Percentiles rank a stretch among this genome's conserved stretches.
phyloP scores from a whole-genome alignment of 2,329 filamentous ascomycete species.

The Cladosporium colombiae region DNA sequence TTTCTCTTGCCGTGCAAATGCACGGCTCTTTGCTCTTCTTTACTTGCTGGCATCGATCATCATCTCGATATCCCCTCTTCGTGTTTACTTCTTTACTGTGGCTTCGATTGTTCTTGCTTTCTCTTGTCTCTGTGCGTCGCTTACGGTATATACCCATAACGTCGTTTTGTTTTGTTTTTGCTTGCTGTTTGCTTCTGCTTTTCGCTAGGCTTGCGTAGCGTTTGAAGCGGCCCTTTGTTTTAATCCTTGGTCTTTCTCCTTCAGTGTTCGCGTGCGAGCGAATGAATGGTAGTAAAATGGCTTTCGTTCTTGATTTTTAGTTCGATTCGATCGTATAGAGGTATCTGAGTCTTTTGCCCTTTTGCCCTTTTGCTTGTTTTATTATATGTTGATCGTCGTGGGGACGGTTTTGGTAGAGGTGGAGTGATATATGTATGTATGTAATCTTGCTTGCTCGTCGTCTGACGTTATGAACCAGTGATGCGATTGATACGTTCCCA shows the following conservation, averaged over 20 bases:
- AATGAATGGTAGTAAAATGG: not conserved
- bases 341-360: not conserved
- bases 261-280: too few relatives aligned
- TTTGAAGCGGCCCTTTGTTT: too few relatives aligned
- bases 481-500: too few relatives aligned
- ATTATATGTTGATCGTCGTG: too few relatives aligned
- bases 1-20: not conserved
- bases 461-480: too few relatives aligned
- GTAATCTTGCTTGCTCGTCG: too few relatives aligned
- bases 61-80: not conserved
- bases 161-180: not conserved
- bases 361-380: not conserved
- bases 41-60: not conserved
- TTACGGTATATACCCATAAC: slow-evolving; percentile 20
- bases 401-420: too few relatives aligned
- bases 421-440: too few relatives aligned
- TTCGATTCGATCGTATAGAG: not conserved
- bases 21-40: not conserved
- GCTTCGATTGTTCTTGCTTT: too few relatives aligned
- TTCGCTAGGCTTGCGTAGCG: too few relatives aligned
- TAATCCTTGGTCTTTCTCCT: too few relatives aligned
- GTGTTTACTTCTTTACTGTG: too few relatives aligned
- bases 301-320: not conserved
- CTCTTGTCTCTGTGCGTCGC: not conserved
- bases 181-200: not conserved